Conservation (phyloP, 495 filamentous ascomycete species). For the Chaetomium cochliodes region DNA sequence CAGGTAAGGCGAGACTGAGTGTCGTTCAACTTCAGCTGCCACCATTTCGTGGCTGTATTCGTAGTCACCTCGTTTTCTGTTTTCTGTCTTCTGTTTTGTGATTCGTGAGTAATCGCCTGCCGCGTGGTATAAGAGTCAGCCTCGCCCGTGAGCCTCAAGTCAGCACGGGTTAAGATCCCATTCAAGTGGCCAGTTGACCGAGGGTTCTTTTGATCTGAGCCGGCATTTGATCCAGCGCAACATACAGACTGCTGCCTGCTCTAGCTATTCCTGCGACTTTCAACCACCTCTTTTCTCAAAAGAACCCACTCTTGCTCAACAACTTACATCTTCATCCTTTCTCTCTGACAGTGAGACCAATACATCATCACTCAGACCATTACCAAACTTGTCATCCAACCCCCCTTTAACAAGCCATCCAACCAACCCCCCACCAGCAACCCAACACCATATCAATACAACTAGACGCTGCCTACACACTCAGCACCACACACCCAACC, state of each 20-base stretch:
- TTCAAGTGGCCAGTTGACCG: not conserved
- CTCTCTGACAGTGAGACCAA: not conserved
- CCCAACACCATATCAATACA: too few species aligned
- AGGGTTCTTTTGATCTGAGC: not conserved
- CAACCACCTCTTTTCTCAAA: not conserved
- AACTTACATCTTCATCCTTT: not conserved
- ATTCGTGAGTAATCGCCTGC: not conserved
- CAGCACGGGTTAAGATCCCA: not conserved
- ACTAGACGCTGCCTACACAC: too few species aligned
- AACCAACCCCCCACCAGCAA: not conserved
- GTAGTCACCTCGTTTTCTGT: not conserved
- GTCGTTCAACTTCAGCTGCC: constrained; percentile 21
- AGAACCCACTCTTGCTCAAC: not conserved
- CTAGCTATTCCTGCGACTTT: too few species aligned
- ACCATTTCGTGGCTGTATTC: not conserved
- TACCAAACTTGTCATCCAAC: not conserved
- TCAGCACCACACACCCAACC: not conserved
- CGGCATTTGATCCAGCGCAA: too few species aligned
- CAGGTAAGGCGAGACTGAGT: constrained; percentile 20
- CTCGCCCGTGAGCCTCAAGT: constrained; percentile 9
- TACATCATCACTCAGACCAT: not conserved
- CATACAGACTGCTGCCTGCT: not conserved
- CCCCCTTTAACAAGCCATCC: too few species aligned
- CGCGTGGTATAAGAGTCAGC: constrained; percentile 9
- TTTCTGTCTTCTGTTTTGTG: too few species aligned